phyloP scores from a whole-genome alignment of 371 early-diverging fungal genomes.

The Mucor indicus region DNA sequence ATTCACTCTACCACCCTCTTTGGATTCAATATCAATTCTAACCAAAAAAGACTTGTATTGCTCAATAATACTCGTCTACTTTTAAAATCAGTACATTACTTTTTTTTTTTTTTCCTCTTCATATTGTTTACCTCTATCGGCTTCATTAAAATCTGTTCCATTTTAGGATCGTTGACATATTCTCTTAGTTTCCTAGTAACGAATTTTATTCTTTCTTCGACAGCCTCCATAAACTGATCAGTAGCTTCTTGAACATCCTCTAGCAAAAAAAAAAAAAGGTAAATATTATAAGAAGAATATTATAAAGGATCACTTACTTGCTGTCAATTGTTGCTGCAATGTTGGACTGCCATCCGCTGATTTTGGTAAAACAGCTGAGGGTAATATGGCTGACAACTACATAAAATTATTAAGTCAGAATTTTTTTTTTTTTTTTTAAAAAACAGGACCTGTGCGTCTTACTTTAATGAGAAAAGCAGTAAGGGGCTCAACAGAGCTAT shows the following conservation, averaged over 20 bases:
- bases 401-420: not conserved
- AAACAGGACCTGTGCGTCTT: constrained; percentile 7
- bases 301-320: constrained; percentile 7
- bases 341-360: constrained; percentile 1
- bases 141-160: constrained; percentile 69
- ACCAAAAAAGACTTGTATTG: constrained; percentile 65
- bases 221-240: constrained; percentile 56
- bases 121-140: constrained; percentile 60
- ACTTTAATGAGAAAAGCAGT: constrained; percentile 71
- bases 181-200: constrained; percentile 59
- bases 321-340: constrained; percentile 9
- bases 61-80: constrained; percentile 64
- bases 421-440: too few relatives aligned
- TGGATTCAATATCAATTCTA: constrained; percentile 53
- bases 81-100: not conserved
- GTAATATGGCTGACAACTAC: constrained; percentile 27
- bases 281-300: too few relatives aligned
- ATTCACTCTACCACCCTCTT: constrained; percentile 19
- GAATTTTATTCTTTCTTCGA: constrained; percentile 50
- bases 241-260: constrained; percentile 22
- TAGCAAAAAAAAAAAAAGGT: constrained; percentile 2
- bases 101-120: not conserved
- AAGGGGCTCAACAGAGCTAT: constrained; percentile 62
- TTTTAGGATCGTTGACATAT: constrained; percentile 73
- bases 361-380: constrained; percentile 11